Base-by-base conservation (phyloP, 192 early-diverging fungal species). In the Linderina pennispora region DNA sequence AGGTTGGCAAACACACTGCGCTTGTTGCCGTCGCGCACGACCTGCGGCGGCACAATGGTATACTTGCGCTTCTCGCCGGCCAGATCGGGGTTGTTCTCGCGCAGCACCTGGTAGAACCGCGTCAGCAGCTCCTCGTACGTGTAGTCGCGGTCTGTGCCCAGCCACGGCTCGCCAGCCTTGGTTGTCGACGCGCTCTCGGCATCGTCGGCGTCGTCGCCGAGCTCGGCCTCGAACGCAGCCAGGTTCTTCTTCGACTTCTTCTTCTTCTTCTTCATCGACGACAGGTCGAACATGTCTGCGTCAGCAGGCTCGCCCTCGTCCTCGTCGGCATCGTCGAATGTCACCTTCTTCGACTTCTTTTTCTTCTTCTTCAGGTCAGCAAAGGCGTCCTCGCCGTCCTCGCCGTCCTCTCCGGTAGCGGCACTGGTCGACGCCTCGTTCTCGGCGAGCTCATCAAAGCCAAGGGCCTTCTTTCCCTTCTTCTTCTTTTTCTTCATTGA, bases 1-100 rank as follows among this genome's bases (percentile, higher is more conserved):
- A 97, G 78, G 70, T 99, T 99, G 44, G 88, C 90, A 80, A 99
- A 99, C 22, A 87, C 77, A 23, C 90, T 90, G 75, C 94, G 94
- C 80, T 95, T 96, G 63, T 82, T 88, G 49, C 97, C 94, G 67
- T 97, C 97, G 36, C 89, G 79, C 49, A 75, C 63, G 38, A 99
- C 81, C 44, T 87, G 83, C 14, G 97, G 97, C 43, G 94, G 92
- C 15, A 85, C 87, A 62, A 99, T 90, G 17, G 86, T 93, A 80
- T 91, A 96, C 67, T 83, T 80, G 65, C 86, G 85, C 84, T 92
- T 93, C 56, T 94, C 92, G 47, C 91, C 90, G 20, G 72, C 84
- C 35, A 94, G 77, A 37, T 94, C 92, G 16, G 91, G 88, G 78
- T 99, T 95, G 71, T 93, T 97, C 54, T 90, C 82, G 34, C 82